Evolutionary conservation across 805 yeast species (phyloP).

Genomic region (Phaffomyces opuntiae): DNA sequence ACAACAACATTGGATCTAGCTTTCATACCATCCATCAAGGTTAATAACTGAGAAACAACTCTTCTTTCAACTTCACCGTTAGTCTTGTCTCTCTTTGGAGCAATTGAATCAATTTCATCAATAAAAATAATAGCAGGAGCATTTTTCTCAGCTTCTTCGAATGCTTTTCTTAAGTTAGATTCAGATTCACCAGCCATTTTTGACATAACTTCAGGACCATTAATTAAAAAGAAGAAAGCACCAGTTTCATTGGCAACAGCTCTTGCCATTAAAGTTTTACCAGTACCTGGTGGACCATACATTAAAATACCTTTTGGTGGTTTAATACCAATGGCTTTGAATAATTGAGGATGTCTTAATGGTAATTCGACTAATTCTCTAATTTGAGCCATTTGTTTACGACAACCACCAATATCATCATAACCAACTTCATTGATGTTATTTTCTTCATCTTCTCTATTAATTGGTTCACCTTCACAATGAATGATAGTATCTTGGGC

Average conservation of each 20-base stretch:
- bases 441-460: constrained; percentile 96
- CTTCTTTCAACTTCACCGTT: constrained; percentile 99
- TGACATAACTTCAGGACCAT: constrained; percentile 99
- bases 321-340: constrained; percentile 96
- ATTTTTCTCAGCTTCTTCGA: constrained; percentile 98
- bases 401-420: constrained; percentile 98
- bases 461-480: constrained; percentile 98
- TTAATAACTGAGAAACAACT: constrained; percentile 94
- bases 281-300: constrained; percentile 99
- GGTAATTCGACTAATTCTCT: constrained; percentile 98
- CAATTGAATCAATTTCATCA: constrained; percentile 97
- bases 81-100: constrained; percentile 99
- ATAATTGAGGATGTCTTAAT: constrained; percentile 94
- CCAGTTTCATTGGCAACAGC: constrained; percentile 99
- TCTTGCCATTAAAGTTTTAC: constrained; percentile 98
- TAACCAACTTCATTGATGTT: constrained; percentile 96
- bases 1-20: constrained; percentile 98
- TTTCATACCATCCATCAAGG: constrained; percentile 99
- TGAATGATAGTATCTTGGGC: constrained; percentile 98
- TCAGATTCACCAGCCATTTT: constrained; percentile 99
- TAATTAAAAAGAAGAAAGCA: constrained; percentile 94
- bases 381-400: constrained; percentile 99
- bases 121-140: constrained; percentile 97
- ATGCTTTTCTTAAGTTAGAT: constrained; percentile 93
- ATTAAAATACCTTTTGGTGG: constrained; percentile 97